Percentiles rank a stretch among this genome's conserved stretches.
These are phyloP conservation scores for Climacium dendroides DNA, from an alignment of 225 moss, liverwort and hornwort genomes.

Conservation along the genomic window DNA sequence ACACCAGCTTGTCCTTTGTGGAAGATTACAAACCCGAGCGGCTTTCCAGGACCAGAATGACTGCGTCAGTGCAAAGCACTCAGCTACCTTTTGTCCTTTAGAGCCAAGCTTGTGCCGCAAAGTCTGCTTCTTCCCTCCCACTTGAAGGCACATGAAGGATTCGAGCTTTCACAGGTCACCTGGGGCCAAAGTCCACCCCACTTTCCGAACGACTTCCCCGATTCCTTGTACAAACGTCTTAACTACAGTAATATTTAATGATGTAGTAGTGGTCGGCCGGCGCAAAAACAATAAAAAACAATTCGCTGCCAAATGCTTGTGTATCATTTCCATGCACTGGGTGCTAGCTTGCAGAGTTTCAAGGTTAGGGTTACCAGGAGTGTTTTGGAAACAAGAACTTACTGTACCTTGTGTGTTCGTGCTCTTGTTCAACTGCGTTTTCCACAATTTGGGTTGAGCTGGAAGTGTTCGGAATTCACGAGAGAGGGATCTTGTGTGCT, in stretches of 20 bases:
- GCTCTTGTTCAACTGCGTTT: not conserved
- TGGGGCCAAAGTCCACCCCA: constrained; percentile 11
- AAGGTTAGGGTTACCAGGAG: not conserved
- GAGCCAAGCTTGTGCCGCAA: constrained; percentile 2
- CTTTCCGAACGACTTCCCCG: not conserved
- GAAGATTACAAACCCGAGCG: not conserved
- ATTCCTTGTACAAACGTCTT: not conserved
- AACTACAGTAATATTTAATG: not conserved
- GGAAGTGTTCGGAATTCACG: not conserved
- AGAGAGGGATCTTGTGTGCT: not conserved
- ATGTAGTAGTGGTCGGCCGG: not conserved
- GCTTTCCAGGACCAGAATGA: constrained; percentile 7
- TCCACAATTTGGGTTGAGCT: not conserved
- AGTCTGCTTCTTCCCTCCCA: constrained; percentile 2
- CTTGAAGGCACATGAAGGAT: not conserved
- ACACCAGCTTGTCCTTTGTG: not conserved
- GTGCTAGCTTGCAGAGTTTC: constrained; percentile 2
- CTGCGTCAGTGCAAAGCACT: constrained; percentile 9
- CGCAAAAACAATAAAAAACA: not conserved
- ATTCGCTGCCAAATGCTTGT: not conserved
- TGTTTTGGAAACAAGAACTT: not conserved
- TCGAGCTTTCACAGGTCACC: not conserved
- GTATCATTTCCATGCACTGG: constrained; percentile 12
- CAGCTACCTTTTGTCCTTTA: constrained; percentile 1
- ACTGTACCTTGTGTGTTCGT: not conserved